Evolutionary conservation across 148 eudicot species (phyloP), one percentile per base, ranked within the genome.

Genomic region (Camellia granthamiana): DNA sequence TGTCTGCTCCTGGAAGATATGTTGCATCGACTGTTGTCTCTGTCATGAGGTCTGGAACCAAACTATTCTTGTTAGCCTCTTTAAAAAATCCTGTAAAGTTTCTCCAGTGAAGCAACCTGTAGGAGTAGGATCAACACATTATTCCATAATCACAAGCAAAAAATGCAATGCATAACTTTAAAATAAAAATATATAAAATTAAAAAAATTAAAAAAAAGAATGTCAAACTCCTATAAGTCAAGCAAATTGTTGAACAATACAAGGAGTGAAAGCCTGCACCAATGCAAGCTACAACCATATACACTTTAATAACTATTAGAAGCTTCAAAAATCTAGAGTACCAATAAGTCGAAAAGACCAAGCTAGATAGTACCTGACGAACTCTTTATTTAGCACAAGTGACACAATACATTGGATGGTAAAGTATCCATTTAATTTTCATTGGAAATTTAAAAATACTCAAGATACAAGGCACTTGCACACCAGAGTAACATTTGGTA

Each of bases 61-160:
- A 79, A 60, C 59, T 61, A 55, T 23, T 75, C 46, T 76, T 18
- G 44, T 90, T 80, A 96, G 87, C 99, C 93, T 87, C 94, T 86
- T 83, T 96, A 97, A 68, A 93, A 93, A 52, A 91, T 92, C 80
- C 81, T 92, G 95, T 89, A 96, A 70, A 96, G 99, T 88, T 93
- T 96, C 89, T 96, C 99, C 88, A 96, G 61, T 10, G 98, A 91
- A 38, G 99, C 97, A 61, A 93, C 91, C 97, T 94, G 83, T 52
- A 58, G 38, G 55, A 67, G 66, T 56, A 65, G 41, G 62, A 49
- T 70, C 38, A 43, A 11, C 44, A 81, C 74, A 71, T 42, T 51
- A 15, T 9, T 21, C 52, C 47, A 30, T n/a, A 63, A 10, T 23
- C 74, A 52, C 21, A 19, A 52, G 64, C 63, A 21, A 47, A 77